Evolutionary conservation across 495 filamentous ascomycete genomes (phyloP).

Genomic region (Aspergillus sclerotioniger): DNA sequence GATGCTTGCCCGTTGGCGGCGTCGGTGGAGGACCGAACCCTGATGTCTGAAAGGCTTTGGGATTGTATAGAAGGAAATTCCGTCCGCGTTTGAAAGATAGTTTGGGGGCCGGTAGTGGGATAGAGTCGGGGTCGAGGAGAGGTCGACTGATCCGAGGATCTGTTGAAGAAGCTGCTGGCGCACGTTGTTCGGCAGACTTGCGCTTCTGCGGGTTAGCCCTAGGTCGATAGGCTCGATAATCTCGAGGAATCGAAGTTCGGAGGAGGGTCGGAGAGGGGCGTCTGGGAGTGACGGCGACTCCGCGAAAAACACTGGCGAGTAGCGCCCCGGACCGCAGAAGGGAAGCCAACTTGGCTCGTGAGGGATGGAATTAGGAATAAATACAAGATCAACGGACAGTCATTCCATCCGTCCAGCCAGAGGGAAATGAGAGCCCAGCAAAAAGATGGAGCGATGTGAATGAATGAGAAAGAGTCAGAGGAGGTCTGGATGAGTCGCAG

Average conservation of each 20-base stretch:
- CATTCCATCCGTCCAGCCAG: constrained; percentile 6
- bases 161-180: background rate
- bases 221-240: background rate
- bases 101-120: constrained; percentile 11
- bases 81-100: background rate
- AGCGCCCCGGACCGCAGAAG: constrained; percentile 32
- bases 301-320: constrained; percentile 30
- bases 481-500: too few species aligned
- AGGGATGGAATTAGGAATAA: constrained; percentile 1
- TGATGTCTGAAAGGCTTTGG: background rate
- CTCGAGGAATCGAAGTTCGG: background rate
- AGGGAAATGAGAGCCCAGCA: background rate
- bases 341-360: constrained; percentile 46
- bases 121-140: constrained; percentile 1
- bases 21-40: constrained; percentile 9
- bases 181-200: background rate
- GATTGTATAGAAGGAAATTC: constrained; percentile 31
- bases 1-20: constrained; percentile 8
- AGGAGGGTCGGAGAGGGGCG: constrained; percentile 9
- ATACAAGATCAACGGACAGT: background rate
- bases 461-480: background rate
- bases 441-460: background rate
- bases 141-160: background rate
- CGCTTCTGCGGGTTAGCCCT: background rate
- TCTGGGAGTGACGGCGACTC: constrained; percentile 18